Base-by-base conservation (phyloP, 2,329 filamentous ascomycete genomes). In the Cladosporium sp. region DNA sequence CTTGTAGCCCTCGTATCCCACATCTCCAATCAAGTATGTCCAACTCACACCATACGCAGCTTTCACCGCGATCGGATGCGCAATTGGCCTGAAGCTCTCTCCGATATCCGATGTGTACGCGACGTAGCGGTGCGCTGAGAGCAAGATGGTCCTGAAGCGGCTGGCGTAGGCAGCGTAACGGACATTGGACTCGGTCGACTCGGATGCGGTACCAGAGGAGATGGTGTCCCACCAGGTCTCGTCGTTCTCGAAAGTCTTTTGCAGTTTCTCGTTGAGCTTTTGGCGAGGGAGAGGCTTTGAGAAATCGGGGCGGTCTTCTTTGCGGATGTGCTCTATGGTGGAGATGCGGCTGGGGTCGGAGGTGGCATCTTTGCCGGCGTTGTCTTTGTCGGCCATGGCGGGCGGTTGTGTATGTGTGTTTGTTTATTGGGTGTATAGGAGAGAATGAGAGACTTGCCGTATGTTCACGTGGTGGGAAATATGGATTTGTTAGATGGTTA, bases 71-170 rank as follows among this genome's bases (percentile, higher is more conserved):
- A 85, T 88, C 0, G 93, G 94, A 76, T 97, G 93, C 4, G 94
- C 93, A 47, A 99, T 86, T 0, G 95, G 95, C 1, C 95, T 88
- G 80, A 99, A 99, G 0, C 92, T 96, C 79, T 99, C 95, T 77
- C 95, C 95, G 70, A 99, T 94, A 74, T 98, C 94, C 24, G 68
- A 93, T 0, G 95, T 98, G 78, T 99, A 99, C 65, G 95, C 95
- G 59, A 99, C 93, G 75, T 99, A 99, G 74, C 95, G 90, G 75
- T 98, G 95, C 4, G 93, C 93, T 18, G 91, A 92, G 72, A 93
- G 83, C 74, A 99, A 88, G 71, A 98, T 91, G 8, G 77, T 79
- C 49, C 76, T 72, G 18, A 78, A 67, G 30, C 95, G 89, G 67
- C 89, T 88, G 58, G 92, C 92, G 80, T 99, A 99, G 72, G 91